phyloP scores from a whole-genome alignment of 495 filamentous ascomycete genomes.

The Hyaloscypha hepaticicola region DNA sequence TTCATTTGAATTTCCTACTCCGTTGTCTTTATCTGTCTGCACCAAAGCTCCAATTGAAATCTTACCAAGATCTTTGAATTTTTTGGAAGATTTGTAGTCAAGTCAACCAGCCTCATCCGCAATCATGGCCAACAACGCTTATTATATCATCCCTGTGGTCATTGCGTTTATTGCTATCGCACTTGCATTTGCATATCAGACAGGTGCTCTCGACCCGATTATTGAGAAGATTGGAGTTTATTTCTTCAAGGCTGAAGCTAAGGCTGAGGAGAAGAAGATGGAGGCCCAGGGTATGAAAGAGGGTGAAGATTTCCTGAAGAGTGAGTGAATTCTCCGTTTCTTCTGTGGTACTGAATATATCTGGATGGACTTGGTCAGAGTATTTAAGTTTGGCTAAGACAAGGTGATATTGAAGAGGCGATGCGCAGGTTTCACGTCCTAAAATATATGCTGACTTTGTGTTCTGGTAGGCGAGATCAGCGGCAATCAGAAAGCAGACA shows the following conservation, averaged over 20 bases:
- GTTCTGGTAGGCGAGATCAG: constrained; percentile 18
- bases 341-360: neutral
- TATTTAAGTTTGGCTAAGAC: neutral
- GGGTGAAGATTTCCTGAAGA: constrained; percentile 26
- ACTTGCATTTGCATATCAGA: constrained; percentile 23
- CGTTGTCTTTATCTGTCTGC: neutral
- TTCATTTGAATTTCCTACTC: neutral
- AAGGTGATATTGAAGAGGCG: neutral
- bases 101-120: constrained; percentile 1
- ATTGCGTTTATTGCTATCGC: constrained; percentile 25
- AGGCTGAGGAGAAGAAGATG: constrained; percentile 42
- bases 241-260: constrained; percentile 29
- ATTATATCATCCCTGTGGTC: constrained; percentile 16
- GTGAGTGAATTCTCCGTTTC: neutral
- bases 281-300: constrained; percentile 43
- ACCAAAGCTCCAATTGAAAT: neutral
- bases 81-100: neutral
- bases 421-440: neutral
- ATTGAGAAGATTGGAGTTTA: constrained; percentile 25
- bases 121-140: constrained; percentile 21
- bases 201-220: constrained; percentile 26
- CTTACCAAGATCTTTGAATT: neutral
- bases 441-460: neutral
- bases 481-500: constrained; percentile 24
- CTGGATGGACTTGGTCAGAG: neutral